These are phyloP conservation scores for Phycomyces blakesleeanus DNA, from an alignment of 192 early-diverging fungal species.

Conservation along the genomic window DNA sequence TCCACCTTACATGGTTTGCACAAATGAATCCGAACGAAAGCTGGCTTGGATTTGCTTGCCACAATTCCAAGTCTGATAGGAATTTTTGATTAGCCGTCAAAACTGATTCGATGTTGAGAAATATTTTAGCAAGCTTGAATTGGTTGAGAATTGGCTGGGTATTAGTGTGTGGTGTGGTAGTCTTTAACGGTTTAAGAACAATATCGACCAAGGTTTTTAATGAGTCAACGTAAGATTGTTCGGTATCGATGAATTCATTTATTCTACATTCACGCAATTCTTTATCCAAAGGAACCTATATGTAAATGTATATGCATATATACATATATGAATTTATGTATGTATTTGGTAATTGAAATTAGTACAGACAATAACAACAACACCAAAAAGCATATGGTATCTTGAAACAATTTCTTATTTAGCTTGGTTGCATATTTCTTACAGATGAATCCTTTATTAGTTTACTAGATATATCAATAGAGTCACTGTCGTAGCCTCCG, in stretches of 20 bases:
- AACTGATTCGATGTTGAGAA: slow-evolving; percentile 60
- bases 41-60: slow-evolving; percentile 27
- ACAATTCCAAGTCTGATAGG: slow-evolving; percentile 43
- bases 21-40: slow-evolving; percentile 45
- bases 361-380: no score
- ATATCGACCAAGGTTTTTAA: slow-evolving; percentile 49
- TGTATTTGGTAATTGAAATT: no score
- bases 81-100: slow-evolving; percentile 51
- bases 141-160: slow-evolving; percentile 52
- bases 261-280: slow-evolving; percentile 49
- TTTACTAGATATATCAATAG: background rate
- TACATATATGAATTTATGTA: background rate
- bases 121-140: slow-evolving; percentile 56
- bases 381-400: no score
- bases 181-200: slow-evolving; percentile 52
- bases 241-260: slow-evolving; percentile 57
- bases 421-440: no score
- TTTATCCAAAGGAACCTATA: slow-evolving; percentile 18
- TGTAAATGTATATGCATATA: background rate
- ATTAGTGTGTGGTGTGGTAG: slow-evolving; percentile 40
- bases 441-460: background rate
- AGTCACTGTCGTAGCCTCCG: background rate
- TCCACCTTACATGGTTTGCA: slow-evolving; percentile 22
- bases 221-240: slow-evolving; percentile 59
- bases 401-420: no score